phyloP scores from a whole-genome alignment of 208 protist genomes.

The Tritrichomonas musculus region DNA sequence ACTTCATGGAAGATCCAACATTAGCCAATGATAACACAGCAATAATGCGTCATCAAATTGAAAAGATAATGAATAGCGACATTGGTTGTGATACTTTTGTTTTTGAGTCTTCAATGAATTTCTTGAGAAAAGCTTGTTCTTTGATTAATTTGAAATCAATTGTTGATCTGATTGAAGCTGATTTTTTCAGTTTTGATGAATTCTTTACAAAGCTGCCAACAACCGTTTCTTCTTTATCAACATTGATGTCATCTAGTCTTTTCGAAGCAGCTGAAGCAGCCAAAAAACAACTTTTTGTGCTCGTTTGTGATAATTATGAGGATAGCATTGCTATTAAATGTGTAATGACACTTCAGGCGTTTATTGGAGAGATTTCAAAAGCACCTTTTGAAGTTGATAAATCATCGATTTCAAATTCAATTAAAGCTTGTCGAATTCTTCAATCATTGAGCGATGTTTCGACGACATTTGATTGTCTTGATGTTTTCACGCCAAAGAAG shows the following conservation, averaged over 20 bases:
- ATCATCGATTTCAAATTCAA: too few relatives aligned
- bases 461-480: too few relatives aligned
- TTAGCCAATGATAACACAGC: background rate
- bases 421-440: too few relatives aligned
- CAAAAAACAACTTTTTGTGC: too few relatives aligned
- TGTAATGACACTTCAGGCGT: too few relatives aligned
- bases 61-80: background rate
- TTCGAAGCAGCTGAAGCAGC: background rate
- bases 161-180: background rate
- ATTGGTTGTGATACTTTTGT: background rate
- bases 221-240: background rate
- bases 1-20: background rate
- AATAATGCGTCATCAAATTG: background rate
- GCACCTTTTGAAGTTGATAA: too few relatives aligned
- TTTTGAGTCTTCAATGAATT: background rate
- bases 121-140: background rate
- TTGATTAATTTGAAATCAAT: background rate
- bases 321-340: too few relatives aligned
- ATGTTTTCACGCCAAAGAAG: too few relatives aligned
- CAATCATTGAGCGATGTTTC: too few relatives aligned
- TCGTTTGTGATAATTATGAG: too few relatives aligned
- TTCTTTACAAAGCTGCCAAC: background rate
- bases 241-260: background rate
- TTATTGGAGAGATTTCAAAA: too few relatives aligned
- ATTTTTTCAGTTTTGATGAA: background rate